Percentiles rank a stretch among this genome's conserved stretches.
These are phyloP conservation scores for Cafeteria roenbergensis DNA, from an alignment of 108 stramenopile species.

Conservation along the genomic window DNA sequence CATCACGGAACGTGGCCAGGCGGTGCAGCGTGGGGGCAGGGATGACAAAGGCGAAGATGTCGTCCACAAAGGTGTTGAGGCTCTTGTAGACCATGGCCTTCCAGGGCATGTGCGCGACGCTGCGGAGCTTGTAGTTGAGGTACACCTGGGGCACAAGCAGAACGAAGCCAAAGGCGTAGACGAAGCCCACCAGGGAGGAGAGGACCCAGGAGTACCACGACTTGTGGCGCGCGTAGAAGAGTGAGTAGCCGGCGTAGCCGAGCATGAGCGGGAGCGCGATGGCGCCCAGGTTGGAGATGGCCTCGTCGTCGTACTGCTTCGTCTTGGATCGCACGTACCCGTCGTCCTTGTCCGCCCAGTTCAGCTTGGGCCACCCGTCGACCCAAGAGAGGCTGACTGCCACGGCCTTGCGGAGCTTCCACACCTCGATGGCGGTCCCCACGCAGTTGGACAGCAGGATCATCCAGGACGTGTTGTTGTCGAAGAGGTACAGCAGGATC, in stretches of 20 bases:
- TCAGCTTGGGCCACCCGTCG: constrained; percentile 26
- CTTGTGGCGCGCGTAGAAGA: constrained; percentile 55
- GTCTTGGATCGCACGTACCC: constrained; percentile 45
- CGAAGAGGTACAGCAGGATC: constrained; percentile 58
- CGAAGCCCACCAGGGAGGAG: constrained; percentile 51
- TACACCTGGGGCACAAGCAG: constrained; percentile 79
- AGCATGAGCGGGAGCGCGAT: constrained; percentile 56
- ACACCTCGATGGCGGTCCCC: constrained; percentile 59
- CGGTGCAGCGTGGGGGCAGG: constrained; percentile 77
- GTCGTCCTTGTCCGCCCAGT: constrained; percentile 42
- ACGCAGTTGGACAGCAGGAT: constrained; percentile 47
- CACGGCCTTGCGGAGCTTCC: constrained; percentile 57
- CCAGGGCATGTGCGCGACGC: constrained; percentile 71
- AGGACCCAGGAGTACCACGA: constrained; percentile 69
- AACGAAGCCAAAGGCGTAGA: constrained; percentile 72
- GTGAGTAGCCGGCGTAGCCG: constrained; percentile 52
- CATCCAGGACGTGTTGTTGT: constrained; percentile 63
- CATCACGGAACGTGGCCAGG: constrained; percentile 62
- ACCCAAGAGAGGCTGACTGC: constrained; percentile 4
- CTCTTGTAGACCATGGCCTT: constrained; percentile 63
- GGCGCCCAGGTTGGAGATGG: constrained; percentile 50
- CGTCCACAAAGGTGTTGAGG: constrained; percentile 76
- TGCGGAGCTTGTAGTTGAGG: constrained; percentile 74
- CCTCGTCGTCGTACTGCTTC: constrained; percentile 56
- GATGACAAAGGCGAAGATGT: constrained; percentile 68